These are phyloP conservation scores for Rhodotorula sp. DNA, from an alignment of 1,284 basidiomycete species.

Conservation along the genomic window DNA sequence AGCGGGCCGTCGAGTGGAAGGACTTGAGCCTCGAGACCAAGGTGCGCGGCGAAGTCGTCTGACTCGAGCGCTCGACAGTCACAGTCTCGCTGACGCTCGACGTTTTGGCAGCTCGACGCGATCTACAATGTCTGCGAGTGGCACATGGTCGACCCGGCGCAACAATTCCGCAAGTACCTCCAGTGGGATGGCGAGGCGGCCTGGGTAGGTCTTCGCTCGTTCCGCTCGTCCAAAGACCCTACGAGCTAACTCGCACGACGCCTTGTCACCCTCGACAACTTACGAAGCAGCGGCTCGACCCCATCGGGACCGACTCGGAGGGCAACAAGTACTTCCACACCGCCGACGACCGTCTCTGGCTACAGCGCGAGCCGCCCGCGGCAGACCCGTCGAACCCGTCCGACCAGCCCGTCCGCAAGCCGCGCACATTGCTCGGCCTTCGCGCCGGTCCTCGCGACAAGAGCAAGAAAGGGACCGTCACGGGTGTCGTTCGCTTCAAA, in stretches of 20 bases:
- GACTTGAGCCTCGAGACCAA: constrained; percentile 54
- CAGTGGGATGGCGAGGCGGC: constrained; percentile 32
- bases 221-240: neutral
- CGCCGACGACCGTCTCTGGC: constrained; percentile 83
- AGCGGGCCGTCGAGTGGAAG: constrained; percentile 51
- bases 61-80: too few species aligned
- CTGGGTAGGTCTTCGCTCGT: constrained; percentile 47
- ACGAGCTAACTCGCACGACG: neutral
- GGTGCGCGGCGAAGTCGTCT: constrained; percentile 43
- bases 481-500: constrained; percentile 29
- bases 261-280: neutral
- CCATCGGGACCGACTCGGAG: constrained; percentile 78
- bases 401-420: constrained; percentile 7
- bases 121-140: constrained; percentile 57
- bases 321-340: constrained; percentile 85
- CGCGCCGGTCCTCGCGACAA: constrained; percentile 27
- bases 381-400: constrained; percentile 2
- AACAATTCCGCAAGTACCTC: constrained; percentile 54
- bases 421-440: constrained; percentile 16
- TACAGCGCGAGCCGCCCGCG: constrained; percentile 59
- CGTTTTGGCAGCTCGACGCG: constrained; percentile 47
- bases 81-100: too few species aligned
- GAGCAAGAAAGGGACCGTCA: constrained; percentile 35
- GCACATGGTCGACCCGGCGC: constrained; percentile 56
- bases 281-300: constrained; percentile 68